Conservation (phyloP, 352 stramenopile species). For the Phytophthora meadii region DNA sequence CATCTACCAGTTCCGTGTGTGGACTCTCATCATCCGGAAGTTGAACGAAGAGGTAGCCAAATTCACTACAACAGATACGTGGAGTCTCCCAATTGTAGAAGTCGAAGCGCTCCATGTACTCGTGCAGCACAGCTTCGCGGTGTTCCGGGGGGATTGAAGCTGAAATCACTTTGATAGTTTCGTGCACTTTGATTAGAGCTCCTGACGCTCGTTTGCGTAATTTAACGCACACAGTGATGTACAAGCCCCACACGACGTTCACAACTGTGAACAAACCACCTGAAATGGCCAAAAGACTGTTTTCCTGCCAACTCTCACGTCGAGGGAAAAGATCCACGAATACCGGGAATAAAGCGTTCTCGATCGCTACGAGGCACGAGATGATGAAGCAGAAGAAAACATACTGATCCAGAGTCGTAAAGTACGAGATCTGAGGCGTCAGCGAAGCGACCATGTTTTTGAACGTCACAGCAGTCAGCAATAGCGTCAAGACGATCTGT, state of each 20-base stretch:
- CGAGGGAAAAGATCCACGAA: slow-evolving; percentile 33
- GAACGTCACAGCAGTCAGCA: slow-evolving; percentile 72
- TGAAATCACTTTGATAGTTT: slow-evolving; percentile 46
- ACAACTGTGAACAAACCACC: slow-evolving; percentile 48
- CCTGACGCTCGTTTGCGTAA: slow-evolving; percentile 25
- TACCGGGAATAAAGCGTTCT: slow-evolving; percentile 59
- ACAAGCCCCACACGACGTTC: slow-evolving; percentile 45
- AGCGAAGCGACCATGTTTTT: slow-evolving; percentile 60
- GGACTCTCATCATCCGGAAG: slow-evolving; percentile 34
- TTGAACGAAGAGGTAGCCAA: slow-evolving; percentile 44
- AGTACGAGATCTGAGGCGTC: slow-evolving; percentile 71
- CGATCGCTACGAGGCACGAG: slow-evolving; percentile 55
- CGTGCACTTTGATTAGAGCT: slow-evolving; percentile 44
- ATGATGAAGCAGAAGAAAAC: slow-evolving; percentile 75
- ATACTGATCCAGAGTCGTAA: slow-evolving; percentile 66
- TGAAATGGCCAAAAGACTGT: slow-evolving; percentile 42
- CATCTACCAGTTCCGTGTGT: slow-evolving; percentile 16
- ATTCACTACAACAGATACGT: slow-evolving; percentile 27
- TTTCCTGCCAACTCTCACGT: slow-evolving; percentile 35
- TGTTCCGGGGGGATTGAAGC: slow-evolving; percentile 34
- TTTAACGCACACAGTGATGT: slow-evolving; percentile 38
- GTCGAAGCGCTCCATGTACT: slow-evolving; percentile 28
- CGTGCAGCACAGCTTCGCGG: slow-evolving; percentile 37
- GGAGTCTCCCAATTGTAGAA: slow-evolving; percentile 32
- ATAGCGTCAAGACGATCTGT: slow-evolving; percentile 62